phyloP scores from a whole-genome alignment of 176 grass and related monocot species.

The Oryza glumipatula region DNA sequence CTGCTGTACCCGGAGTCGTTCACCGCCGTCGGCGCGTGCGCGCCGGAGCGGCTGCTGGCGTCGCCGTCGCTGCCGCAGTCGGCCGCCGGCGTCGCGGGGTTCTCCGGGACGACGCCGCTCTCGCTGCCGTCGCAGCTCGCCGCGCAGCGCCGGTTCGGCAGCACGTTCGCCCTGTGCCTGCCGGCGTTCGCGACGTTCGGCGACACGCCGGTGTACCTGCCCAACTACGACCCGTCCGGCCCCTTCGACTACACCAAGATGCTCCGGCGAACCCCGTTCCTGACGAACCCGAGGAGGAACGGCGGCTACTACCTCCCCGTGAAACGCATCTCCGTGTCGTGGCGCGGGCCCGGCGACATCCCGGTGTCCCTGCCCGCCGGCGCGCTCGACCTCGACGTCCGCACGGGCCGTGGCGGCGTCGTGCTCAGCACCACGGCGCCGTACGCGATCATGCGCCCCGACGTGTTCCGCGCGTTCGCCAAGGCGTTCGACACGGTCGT shows the following conservation, averaged over 20 bases:
- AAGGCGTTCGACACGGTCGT: constrained; percentile 26
- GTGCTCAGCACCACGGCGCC: constrained; percentile 49
- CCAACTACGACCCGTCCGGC: too few species aligned
- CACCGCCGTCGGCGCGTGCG: constrained; percentile 40
- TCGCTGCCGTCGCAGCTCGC: constrained; percentile 54
- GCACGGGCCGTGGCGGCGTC: constrained; percentile 48
- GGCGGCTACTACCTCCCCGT: constrained; percentile 51
- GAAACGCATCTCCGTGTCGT: constrained; percentile 13
- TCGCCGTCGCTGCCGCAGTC: not conserved
- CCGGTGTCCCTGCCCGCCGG: not conserved
- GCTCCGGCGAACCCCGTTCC: constrained; percentile 47
- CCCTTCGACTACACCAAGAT: not conserved
- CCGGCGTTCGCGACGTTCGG: constrained; percentile 51
- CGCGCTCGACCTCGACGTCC: constrained; percentile 32
- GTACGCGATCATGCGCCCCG: constrained; percentile 48
- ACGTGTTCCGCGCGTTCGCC: constrained; percentile 48
- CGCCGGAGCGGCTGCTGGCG: not conserved
- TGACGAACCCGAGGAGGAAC: constrained; percentile 34
- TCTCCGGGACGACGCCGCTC: constrained; percentile 28
- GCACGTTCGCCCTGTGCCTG: constrained; percentile 57
- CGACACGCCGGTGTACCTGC: constrained; percentile 42
- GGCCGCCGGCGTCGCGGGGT: constrained; percentile 51
- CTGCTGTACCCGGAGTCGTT: not conserved
- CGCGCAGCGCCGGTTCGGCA: constrained; percentile 30
- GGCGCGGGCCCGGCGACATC: not conserved